Evolutionary conservation across 805 yeast species (phyloP).

Genomic region (Wickerhamiella slavikovae): DNA sequence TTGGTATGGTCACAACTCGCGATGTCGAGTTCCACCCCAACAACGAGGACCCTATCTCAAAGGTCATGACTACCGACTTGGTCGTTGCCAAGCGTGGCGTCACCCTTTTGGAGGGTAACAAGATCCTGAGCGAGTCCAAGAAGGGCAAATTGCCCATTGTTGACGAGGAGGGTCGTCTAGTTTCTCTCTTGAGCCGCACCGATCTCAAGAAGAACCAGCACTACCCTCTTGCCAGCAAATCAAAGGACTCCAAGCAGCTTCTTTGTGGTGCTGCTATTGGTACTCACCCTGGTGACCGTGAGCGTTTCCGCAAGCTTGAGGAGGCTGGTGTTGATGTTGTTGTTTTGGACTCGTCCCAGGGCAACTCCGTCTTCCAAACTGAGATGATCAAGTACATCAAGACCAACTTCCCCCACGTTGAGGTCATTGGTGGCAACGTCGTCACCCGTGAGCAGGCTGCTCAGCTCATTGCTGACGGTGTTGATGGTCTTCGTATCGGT

Average conservation of each 20-base stretch:
- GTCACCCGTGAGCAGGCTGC: slow-evolving; percentile 99
- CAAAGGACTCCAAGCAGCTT: slow-evolving; percentile 80
- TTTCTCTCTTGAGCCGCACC: slow-evolving; percentile 81
- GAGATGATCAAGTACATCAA: slow-evolving; percentile 88
- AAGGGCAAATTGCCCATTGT: slow-evolving; percentile 95
- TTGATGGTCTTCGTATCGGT: slow-evolving; percentile 95
- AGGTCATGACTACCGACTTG: slow-evolving; percentile 77
- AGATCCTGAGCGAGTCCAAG: slow-evolving; percentile 73
- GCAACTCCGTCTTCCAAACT: slow-evolving; percentile 88
- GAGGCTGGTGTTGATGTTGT: slow-evolving; percentile 97
- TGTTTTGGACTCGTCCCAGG: slow-evolving; percentile 88
- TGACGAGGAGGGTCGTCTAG: slow-evolving; percentile 52
- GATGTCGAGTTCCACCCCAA: slow-evolving; percentile 90
- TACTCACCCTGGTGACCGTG: slow-evolving; percentile 74
- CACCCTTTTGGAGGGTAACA: slow-evolving; percentile 69
- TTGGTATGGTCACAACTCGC: slow-evolving; percentile 93
- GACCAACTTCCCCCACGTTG: slow-evolving; percentile 50
- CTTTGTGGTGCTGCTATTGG: slow-evolving; percentile 98
- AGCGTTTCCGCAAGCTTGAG: slow-evolving; percentile 63
- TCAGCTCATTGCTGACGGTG: slow-evolving; percentile 80
- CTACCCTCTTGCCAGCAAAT: slow-evolving; percentile 89
- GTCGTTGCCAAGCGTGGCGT: slow-evolving; percentile 72
- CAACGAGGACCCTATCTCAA: slow-evolving; percentile 36
- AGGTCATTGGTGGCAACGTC: slow-evolving; percentile 95
- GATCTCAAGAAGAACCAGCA: slow-evolving; percentile 90